Percentiles rank a stretch among this genome's conserved stretches.
These are phyloP conservation scores for Yamadazyma conglobata DNA, from an alignment of 1,139 yeast genomes.

Conservation along the genomic window DNA sequence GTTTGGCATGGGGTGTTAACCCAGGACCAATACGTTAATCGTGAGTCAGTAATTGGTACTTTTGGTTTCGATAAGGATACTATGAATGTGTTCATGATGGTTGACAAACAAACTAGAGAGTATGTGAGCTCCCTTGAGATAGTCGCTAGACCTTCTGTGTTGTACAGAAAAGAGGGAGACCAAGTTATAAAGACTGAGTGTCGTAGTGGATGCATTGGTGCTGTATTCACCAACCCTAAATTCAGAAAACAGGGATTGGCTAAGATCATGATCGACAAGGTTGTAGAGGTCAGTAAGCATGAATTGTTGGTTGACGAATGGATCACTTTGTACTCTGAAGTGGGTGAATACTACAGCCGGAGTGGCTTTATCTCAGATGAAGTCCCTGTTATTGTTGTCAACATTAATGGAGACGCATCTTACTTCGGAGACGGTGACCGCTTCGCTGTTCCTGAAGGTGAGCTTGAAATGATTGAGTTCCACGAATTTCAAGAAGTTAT, in stretches of 20 bases:
- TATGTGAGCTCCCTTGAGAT: conserved; percentile 37
- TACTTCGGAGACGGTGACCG: conserved; percentile 1
- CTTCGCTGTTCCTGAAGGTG: conserved; percentile 37
- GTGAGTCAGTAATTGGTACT: conserved; percentile 46
- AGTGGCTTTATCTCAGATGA: conserved; percentile 56
- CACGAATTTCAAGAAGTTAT: conserved; percentile 31
- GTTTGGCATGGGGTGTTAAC: conserved; percentile 54
- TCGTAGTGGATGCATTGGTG: conserved; percentile 57
- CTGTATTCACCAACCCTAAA: conserved; percentile 57
- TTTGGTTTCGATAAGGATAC: conserved; percentile 28
- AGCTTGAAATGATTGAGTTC: conserved; percentile 20
- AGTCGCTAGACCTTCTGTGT: conserved; percentile 30
- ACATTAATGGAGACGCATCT: too few relatives aligned
- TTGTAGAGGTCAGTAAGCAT: conserved; percentile 26
- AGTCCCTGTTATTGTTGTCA: conserved; percentile 26
- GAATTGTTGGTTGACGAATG: conserved; percentile 36
- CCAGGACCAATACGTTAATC: conserved; percentile 43
- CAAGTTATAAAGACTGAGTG: conserved; percentile 22
- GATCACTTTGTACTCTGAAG: conserved; percentile 63
- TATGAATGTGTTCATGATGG: conserved; percentile 30
- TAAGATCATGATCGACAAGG: conserved; percentile 50
- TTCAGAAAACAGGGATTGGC: conserved; percentile 68
- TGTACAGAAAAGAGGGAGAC: conserved; percentile 18
- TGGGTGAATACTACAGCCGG: conserved; percentile 61
- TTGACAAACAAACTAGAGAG: conserved; percentile 18